phyloP scores from a whole-genome alignment of 2,329 filamentous ascomycete species.

The Colletotrichum phormii region DNA sequence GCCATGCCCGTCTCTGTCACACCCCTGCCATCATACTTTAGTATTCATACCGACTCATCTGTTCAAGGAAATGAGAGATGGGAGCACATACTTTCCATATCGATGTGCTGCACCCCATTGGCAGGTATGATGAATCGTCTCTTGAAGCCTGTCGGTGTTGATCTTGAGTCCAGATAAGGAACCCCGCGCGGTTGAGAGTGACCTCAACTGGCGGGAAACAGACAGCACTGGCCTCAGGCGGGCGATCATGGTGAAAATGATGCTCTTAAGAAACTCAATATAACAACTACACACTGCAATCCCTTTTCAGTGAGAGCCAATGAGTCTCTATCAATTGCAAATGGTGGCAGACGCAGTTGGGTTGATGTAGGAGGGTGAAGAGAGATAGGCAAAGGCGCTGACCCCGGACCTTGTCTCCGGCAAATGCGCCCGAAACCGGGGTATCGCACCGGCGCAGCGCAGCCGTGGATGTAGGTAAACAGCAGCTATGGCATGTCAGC shows the following conservation, averaged over 20 bases:
- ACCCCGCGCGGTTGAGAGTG: constrained; percentile 14
- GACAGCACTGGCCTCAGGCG: background rate
- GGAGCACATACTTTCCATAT: constrained; percentile 43
- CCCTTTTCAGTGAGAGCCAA: background rate
- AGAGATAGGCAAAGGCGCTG: constrained; percentile 3
- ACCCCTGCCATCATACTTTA: constrained; percentile 14
- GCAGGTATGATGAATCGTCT: constrained; percentile 47
- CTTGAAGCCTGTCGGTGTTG: constrained; percentile 43
- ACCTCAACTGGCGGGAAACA: background rate
- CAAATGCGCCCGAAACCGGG: constrained; percentile 4
- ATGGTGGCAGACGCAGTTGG: background rate
- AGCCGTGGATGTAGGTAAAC: background rate
- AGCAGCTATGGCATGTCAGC: background rate
- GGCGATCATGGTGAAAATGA: background rate
- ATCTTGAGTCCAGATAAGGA: constrained; percentile 40
- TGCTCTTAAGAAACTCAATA: background rate
- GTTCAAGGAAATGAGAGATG: background rate
- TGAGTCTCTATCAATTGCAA: background rate
- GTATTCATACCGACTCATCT: no score
- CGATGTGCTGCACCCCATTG: constrained; percentile 47
- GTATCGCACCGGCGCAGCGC: background rate
- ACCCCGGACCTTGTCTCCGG: background rate
- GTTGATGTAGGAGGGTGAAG: background rate
- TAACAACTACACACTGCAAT: background rate
- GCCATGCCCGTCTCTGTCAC: constrained; percentile 78